Percentiles rank a stretch among this genome's conserved stretches.
Evolutionary conservation across 139 green algal genomes (phyloP).

Genomic region (Ettlia oleoabundans): DNA sequence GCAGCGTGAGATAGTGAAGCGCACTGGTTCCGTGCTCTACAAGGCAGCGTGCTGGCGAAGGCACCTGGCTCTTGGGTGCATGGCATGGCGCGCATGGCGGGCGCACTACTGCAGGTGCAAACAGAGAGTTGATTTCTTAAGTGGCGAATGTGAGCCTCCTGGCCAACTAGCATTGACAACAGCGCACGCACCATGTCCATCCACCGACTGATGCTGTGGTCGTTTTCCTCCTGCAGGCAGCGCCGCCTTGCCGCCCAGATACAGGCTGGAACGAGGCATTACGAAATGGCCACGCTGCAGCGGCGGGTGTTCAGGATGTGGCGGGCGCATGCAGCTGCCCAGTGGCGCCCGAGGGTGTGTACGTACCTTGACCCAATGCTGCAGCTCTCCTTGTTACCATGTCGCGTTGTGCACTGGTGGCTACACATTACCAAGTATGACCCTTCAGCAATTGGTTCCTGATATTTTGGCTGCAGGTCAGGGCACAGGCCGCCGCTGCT

Average conservation of each 20-base stretch:
- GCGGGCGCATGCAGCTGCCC: neutral
- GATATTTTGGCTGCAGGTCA: no score
- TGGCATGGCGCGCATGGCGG: constrained; percentile 14
- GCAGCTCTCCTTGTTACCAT: no score
- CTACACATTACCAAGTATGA: neutral
- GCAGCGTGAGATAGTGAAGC: neutral
- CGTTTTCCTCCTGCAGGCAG: neutral
- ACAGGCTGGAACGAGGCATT: neutral
- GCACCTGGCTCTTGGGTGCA: neutral
- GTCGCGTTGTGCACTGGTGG: neutral
- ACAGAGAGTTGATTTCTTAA: no score
- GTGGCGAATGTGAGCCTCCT: no score
- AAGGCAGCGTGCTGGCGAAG: neutral
- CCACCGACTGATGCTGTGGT: neutral
- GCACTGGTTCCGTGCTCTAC: neutral
- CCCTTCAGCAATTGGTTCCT: no score
- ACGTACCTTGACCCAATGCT: neutral
- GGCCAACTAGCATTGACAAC: no score
- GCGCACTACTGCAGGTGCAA: neutral
- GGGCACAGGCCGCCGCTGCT: constrained; percentile 10
- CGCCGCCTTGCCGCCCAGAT: neutral
- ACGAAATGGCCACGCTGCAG: constrained; percentile 26
- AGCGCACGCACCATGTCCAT: no score
- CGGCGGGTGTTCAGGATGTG: constrained; percentile 4
- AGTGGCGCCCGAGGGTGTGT: neutral